Conservation (phyloP, 2,329 filamentous ascomycete species). For the Hymenoscyphus salicellus region DNA sequence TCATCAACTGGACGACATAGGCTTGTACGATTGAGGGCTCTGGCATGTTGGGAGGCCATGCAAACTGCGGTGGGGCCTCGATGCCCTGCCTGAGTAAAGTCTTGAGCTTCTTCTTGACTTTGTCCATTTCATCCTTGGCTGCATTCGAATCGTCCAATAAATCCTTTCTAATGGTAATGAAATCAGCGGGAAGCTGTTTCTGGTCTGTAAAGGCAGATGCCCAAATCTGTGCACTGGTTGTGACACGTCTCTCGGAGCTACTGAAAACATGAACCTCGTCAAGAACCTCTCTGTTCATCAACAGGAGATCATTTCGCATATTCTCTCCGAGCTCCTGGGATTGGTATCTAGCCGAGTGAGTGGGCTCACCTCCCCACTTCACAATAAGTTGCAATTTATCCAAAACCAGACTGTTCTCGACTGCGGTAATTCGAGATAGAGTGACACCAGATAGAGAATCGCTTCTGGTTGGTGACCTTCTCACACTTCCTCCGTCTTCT, state of each 20-base stretch:
- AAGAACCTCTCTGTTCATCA: conserved; percentile 88
- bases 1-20: conserved; percentile 92
- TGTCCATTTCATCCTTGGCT: conserved; percentile 98
- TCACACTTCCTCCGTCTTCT: conserved; percentile 36
- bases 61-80: conserved; percentile 89
- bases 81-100: conserved; percentile 87
- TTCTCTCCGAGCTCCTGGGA: conserved; percentile 91
- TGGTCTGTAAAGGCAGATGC: conserved; percentile 82
- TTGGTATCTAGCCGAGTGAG: conserved; percentile 94
- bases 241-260: conserved; percentile 91
- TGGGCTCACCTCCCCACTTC: conserved; percentile 98
- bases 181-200: conserved; percentile 79
- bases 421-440: conserved; percentile 89
- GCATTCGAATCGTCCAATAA: conserved; percentile 96
- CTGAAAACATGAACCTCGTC: conserved; percentile 94
- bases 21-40: conserved; percentile 92
- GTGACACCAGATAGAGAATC: conserved; percentile 88
- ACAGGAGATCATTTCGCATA: conserved; percentile 88
- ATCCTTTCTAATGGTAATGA: conserved; percentile 89
- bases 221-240: conserved; percentile 95
- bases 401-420: conserved; percentile 85
- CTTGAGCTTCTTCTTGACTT: conserved; percentile 99
- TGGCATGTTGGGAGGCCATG: conserved; percentile 94
- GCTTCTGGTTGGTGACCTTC: conserved; percentile 59
- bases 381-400: conserved; percentile 97